Evolutionary conservation across 1,284 basidiomycete species (phyloP), one percentile per base, ranked within the genome.

Genomic region (Melanopsichium pennsylvanicum): DNA sequence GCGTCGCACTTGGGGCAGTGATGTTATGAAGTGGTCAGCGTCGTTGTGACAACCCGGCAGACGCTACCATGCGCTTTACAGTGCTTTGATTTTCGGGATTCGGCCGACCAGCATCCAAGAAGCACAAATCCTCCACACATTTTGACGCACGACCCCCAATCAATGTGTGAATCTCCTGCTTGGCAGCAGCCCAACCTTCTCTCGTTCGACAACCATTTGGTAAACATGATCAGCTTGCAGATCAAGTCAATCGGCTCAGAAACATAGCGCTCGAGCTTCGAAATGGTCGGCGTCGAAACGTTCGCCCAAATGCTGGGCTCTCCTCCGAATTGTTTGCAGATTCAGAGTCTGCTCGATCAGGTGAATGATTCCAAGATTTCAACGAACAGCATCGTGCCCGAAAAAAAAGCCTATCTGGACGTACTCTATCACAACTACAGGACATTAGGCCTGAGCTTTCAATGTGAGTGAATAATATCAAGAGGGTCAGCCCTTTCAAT

Each of bases 391-490:
- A 12, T 35, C 2, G 19, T 16, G 3, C 36, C 51, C 18, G 59
- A 62, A 15, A 25, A 50, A 45, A 62, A 62, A 21, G 49, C 50
- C 2, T 69, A 58, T 37, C 41, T 55, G 5, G 64, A 62, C 12
- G 42, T 69, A 8, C 50, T 54, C 25, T 69, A 69, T 27, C 43
- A 50, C 42, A 69, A 58, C 32, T 69, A 58, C 19, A 36, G 25
- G 10, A 11, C 37, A 3, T n/a, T 59, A 1, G 64, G 64, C 3
- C 18, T 69, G 11, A 69, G 64, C 39, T 39, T 69, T 5, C 64
- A 69, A 29, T 69, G 58, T 68, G 26, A 61, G 64, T 49, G 9
- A 12, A 29, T 21, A 7, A 16, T n/a, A n/a, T n/a, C n/a, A n/a
- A n/a, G n/a, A n/a, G n/a, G n/a, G n/a, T n/a, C n/a, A n/a, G n/a